Evolutionary conservation across 768 basidiomycete species (phyloP).

Genomic region (Tricholoma saponaceum): DNA sequence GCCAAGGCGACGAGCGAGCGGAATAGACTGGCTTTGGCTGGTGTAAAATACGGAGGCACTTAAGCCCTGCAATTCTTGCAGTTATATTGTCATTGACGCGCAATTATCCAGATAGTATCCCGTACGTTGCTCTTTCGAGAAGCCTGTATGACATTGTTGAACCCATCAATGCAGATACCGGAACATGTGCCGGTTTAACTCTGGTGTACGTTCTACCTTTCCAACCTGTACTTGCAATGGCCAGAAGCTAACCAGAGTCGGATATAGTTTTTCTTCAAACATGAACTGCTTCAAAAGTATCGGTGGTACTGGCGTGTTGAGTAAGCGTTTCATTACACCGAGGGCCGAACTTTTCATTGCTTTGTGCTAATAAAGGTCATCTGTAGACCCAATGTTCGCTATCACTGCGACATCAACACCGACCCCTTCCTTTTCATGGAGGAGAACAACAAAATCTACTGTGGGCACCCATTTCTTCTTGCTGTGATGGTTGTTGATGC

Average conservation of each 20-base stretch:
- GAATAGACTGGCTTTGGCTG: conserved; percentile 53
- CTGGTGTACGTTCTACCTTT: conserved; percentile 41
- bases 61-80: conserved; percentile 1
- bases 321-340: conserved; percentile 26
- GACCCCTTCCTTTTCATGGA: conserved; percentile 78
- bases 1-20: conserved; percentile 51
- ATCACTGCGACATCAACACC: conserved; percentile 64
- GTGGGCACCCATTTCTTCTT: conserved; percentile 22
- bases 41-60: conserved; percentile 42
- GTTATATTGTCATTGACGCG: background rate
- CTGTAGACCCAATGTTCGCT: conserved; percentile 68
- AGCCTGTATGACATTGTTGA: background rate
- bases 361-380: too few species aligned
- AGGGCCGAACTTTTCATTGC: too few species aligned
- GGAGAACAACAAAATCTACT: conserved; percentile 68
- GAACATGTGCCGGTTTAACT: conserved; percentile 77
- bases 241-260: conserved; percentile 19
- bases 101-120: conserved; percentile 18
- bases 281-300: conserved; percentile 61
- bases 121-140: conserved; percentile 19
- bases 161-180: conserved; percentile 48
- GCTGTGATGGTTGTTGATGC: background rate
- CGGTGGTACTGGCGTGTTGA: conserved; percentile 71
- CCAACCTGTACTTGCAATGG: conserved; percentile 14
- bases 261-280: conserved; percentile 67